Percentiles rank a stretch among this genome's conserved stretches.
Conservation (phyloP, 495 filamentous ascomycete species). For the Annulohypoxylon moriforme region DNA sequence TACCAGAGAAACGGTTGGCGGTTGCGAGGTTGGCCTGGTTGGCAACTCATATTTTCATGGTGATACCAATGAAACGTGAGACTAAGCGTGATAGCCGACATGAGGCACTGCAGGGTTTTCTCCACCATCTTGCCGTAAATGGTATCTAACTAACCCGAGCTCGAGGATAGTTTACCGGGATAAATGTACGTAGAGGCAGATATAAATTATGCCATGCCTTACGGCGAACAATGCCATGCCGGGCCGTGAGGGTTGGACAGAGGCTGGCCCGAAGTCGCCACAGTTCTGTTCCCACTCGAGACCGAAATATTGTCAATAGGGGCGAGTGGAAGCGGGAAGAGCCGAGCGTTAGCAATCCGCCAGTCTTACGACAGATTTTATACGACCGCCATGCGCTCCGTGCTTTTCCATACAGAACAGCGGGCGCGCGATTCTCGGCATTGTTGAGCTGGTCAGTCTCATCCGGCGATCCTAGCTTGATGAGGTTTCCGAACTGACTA, state of each 20-base stretch:
- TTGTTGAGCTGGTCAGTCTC: conserved; percentile 11
- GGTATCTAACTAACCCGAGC: conserved; percentile 9
- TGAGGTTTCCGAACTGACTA: conserved; percentile 37
- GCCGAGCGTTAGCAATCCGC: conserved; percentile 38
- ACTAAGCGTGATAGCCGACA: conserved; percentile 19
- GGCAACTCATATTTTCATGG: conserved; percentile 19
- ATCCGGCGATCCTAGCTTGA: conserved; percentile 36
- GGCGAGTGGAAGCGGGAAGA: conserved; percentile 32
- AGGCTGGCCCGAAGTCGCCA: conserved; percentile 15
- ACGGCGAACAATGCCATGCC: conserved; percentile 16
- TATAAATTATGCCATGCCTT: conserved; percentile 10
- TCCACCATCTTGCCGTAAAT: conserved; percentile 35
- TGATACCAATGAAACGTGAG: conserved; percentile 37
- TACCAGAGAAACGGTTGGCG: conserved; percentile 27
- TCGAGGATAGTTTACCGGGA: conserved; percentile 10
- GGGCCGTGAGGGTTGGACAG: conserved; percentile 22
- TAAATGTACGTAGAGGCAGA: not conserved
- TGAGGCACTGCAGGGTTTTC: conserved; percentile 12
- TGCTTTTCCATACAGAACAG: conserved; percentile 23
- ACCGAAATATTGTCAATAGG: conserved; percentile 18
- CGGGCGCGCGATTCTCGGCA: conserved; percentile 28
- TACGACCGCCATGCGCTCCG: conserved; percentile 23
- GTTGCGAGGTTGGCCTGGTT: conserved; percentile 31
- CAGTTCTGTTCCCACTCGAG: conserved; percentile 31
- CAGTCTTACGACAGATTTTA: conserved; percentile 47